Conservation (phyloP, 495 filamentous ascomycete species). For the Hypoxylon perforatum region DNA sequence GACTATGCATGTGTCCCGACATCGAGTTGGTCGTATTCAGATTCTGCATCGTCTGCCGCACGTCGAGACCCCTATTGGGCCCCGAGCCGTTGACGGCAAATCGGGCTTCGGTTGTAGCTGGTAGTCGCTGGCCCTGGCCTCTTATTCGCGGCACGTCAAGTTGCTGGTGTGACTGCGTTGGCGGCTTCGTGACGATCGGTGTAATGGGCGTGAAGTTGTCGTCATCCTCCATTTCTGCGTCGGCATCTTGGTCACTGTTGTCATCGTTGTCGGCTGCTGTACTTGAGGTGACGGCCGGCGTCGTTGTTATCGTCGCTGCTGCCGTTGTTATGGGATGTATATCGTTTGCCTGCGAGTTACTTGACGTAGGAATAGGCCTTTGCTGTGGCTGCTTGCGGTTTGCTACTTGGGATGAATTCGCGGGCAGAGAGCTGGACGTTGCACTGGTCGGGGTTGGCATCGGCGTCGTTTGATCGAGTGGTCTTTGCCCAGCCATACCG, state of each 20-base stretch:
- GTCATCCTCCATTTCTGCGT: slow-evolving; percentile 55
- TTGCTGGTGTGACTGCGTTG: slow-evolving; percentile 35
- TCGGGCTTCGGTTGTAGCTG: slow-evolving; percentile 26
- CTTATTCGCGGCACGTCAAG: slow-evolving; percentile 44
- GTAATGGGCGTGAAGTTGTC: slow-evolving; percentile 46
- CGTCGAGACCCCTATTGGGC: slow-evolving; percentile 35
- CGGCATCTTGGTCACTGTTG: slow-evolving; percentile 54
- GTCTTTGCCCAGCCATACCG: slow-evolving; percentile 51
- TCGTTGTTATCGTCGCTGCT: slow-evolving; percentile 19
- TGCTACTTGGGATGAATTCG: slow-evolving; percentile 8
- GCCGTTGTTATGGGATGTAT: slow-evolving; percentile 20
- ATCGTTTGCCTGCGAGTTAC: slow-evolving; percentile 18
- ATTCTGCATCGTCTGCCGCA: slow-evolving; percentile 46
- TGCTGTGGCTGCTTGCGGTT: slow-evolving; percentile 32
- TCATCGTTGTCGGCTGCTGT: slow-evolving; percentile 44
- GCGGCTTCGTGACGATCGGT: slow-evolving; percentile 32
- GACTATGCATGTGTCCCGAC: slow-evolving; percentile 35
- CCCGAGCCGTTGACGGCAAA: slow-evolving; percentile 38
- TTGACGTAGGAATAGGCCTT: slow-evolving; percentile 26
- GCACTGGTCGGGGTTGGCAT: slow-evolving; percentile 29
- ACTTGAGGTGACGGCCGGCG: slow-evolving; percentile 15
- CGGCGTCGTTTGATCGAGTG: slow-evolving; percentile 41
- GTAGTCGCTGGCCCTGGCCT: slow-evolving; percentile 28
- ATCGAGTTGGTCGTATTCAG: slow-evolving; percentile 38
- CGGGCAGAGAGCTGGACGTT: slow-evolving; percentile 18